Base-by-base conservation (phyloP, 306 rosid genomes). In the Vigna reflexopilosa region DNA sequence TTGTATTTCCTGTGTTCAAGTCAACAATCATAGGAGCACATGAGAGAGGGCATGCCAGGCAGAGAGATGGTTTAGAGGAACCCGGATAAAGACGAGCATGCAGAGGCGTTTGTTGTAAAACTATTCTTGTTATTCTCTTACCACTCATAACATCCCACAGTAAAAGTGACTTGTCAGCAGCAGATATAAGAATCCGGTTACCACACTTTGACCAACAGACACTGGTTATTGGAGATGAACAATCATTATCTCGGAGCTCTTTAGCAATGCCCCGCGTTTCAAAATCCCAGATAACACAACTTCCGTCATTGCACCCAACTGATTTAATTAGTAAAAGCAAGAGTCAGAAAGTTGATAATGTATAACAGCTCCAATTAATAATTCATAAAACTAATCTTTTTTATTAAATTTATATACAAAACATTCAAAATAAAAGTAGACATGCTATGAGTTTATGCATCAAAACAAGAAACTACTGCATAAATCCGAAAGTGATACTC, bases 261-360 rank as follows among this genome's bases (percentile, higher is more conserved):
- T 88, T 95, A 44, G 97, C 93, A 62, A 95, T 85, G 42, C 98
- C 99, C 89, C 99, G 86, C 70, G 97, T 91, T 86, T 91, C 95
- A n/a, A 95, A 95, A 87, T 95, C 99, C 98, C 99, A 95, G 38
- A 95, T 81, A 73, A 95, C 67, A 70, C 99, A 95, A 47, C 90
- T 95, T 84, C 99, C 99, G 59, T 93, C 97, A 51, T 91, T 87
- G 91, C 97, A 91, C 48, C 99, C 99, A 80, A 98, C 98, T 93
- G 90, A 62, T 58, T 84, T 78, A 79, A 66, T 77, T 66, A 56
- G 82, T n/a, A 75, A 76, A 88, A 61, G 56, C 45, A 80, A 83
- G 58, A 82, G 67, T 79, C n/a, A 68, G 78, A 19, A 34, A 48
- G 32, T 19, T 75, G 68, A 79, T 56, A 26, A 10, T n/a, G 65